A percentile compares a stretch with the other conserved stretches of the same genome.
These are phyloP conservation scores for Amylocarpus encephaloides DNA, from an alignment of 2,329 filamentous ascomycete species.

Conservation along the genomic window DNA sequence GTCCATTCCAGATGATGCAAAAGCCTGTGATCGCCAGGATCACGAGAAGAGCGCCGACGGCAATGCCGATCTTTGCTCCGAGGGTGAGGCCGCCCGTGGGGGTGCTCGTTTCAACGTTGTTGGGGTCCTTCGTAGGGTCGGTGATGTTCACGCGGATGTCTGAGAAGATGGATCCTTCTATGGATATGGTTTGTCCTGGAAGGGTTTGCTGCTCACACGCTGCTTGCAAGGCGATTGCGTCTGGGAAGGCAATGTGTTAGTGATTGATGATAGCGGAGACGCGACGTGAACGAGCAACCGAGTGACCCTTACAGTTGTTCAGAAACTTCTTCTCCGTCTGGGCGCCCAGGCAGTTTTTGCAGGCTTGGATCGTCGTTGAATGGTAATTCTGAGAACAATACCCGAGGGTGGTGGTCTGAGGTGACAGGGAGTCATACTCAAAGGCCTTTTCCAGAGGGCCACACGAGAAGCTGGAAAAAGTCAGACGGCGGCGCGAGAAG, in stretches of 20 bases:
- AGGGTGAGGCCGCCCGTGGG: conserved; percentile 40
- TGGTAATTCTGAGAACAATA: conserved; percentile 47
- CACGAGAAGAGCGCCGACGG: conserved; percentile 43
- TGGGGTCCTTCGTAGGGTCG: conserved; percentile 37
- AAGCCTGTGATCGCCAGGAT: conserved; percentile 45
- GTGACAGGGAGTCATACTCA: conserved; percentile 43
- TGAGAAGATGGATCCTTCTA: conserved; percentile 49
- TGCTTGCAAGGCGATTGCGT: conserved; percentile 46
- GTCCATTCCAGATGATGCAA: conserved; percentile 50
- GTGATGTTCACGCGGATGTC: conserved; percentile 43
- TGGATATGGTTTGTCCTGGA: conserved; percentile 41
- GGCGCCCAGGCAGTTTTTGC: conserved; percentile 41
- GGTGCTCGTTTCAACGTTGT: conserved; percentile 3
- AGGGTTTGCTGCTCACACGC: conserved; percentile 48
- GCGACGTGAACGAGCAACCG: conserved; percentile 8
- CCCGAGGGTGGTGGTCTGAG: conserved; percentile 40
- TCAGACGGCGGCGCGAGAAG: not conserved
- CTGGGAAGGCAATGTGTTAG: conserved; percentile 30
- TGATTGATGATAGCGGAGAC: not conserved
- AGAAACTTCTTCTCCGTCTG: conserved; percentile 36
- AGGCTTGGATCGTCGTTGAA: conserved; percentile 36
- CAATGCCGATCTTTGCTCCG: conserved; percentile 53
- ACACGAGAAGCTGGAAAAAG: conserved; percentile 43
- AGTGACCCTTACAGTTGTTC: conserved; percentile 44
- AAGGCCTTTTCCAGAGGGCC: conserved; percentile 42